These are phyloP conservation scores for Pyracantha coccinea DNA, from an alignment of 331 rosid species.

Conservation along the genomic window DNA sequence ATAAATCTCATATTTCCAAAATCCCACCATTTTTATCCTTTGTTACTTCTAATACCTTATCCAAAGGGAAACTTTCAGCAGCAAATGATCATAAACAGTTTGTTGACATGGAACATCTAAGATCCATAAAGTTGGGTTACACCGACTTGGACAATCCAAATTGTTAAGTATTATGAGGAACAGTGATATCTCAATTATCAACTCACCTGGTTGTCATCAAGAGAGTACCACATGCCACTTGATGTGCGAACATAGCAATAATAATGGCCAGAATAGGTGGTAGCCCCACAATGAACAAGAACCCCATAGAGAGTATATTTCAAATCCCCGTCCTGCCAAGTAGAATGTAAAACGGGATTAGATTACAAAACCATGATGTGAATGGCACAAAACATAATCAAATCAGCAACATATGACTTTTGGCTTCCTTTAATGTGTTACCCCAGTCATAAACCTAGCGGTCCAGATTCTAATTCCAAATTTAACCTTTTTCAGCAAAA, in stretches of 20 bases:
- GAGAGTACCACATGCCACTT: conserved; percentile 84
- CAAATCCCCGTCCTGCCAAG: conserved; percentile 61
- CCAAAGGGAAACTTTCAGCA: neutral
- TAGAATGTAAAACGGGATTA: neutral
- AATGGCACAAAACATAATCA: neutral
- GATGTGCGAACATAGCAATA: conserved; percentile 92
- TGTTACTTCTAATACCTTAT: neutral
- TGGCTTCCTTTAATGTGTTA: neutral
- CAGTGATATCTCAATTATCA: neutral
- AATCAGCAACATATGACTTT: neutral
- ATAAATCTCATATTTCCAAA: neutral
- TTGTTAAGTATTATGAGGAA: neutral
- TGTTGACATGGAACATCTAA: neutral
- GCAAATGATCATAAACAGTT: neutral
- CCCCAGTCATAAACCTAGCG: neutral
- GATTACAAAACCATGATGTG: neutral
- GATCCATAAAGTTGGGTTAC: neutral
- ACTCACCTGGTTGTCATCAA: conserved; percentile 84
- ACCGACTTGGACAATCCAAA: neutral
- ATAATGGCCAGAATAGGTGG: conserved; percentile 91
- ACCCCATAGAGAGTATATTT: conserved; percentile 92
- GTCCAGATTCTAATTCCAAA: neutral
- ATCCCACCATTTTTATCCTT: neutral
- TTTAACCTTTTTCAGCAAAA: neutral
- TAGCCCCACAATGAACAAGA: conserved; percentile 76